Conservation (phyloP, 306 rosid species). For the Ochetophila trinervis region DNA sequence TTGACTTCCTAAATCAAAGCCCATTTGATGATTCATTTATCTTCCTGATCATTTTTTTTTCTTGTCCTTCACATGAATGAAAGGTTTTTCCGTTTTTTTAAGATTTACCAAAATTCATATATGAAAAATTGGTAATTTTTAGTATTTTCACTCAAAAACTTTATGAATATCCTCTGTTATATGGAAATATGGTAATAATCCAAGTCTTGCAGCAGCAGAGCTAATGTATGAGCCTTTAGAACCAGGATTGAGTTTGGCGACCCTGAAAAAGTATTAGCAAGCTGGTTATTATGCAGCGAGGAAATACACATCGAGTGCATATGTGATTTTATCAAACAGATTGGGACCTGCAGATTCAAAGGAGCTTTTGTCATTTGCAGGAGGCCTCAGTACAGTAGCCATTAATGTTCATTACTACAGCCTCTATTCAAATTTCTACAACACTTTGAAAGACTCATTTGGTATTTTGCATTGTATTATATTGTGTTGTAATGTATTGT, state of each 20-base stretch:
- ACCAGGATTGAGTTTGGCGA: slow-evolving; percentile 28
- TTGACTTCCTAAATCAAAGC: background rate
- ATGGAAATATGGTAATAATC: slow-evolving; percentile 38
- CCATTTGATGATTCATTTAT: background rate
- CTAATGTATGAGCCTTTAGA: slow-evolving; percentile 60
- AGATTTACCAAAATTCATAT: too few species aligned
- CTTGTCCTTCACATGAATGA: too few species aligned
- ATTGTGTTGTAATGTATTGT: too few species aligned
- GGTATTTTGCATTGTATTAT: too few species aligned
- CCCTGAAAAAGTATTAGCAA: slow-evolving; percentile 40
- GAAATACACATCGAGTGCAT: slow-evolving; percentile 36
- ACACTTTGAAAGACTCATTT: too few species aligned
- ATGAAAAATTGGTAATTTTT: too few species aligned
- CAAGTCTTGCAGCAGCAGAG: slow-evolving; percentile 44
- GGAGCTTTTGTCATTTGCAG: slow-evolving; percentile 45
- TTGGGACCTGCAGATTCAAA: slow-evolving; percentile 27
- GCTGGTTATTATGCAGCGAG: slow-evolving; percentile 48
- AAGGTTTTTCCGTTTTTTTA: slow-evolving; percentile 31
- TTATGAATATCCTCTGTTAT: too few species aligned
- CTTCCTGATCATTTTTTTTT: too few species aligned
- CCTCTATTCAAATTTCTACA: slow-evolving; percentile 32
- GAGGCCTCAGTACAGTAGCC: slow-evolving; percentile 26
- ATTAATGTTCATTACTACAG: slow-evolving; percentile 64
- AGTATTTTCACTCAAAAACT: too few species aligned
- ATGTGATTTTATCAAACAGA: slow-evolving; percentile 55